Conservation (phyloP, 768 basidiomycete genomes). For the Amanita thiersii region DNA sequence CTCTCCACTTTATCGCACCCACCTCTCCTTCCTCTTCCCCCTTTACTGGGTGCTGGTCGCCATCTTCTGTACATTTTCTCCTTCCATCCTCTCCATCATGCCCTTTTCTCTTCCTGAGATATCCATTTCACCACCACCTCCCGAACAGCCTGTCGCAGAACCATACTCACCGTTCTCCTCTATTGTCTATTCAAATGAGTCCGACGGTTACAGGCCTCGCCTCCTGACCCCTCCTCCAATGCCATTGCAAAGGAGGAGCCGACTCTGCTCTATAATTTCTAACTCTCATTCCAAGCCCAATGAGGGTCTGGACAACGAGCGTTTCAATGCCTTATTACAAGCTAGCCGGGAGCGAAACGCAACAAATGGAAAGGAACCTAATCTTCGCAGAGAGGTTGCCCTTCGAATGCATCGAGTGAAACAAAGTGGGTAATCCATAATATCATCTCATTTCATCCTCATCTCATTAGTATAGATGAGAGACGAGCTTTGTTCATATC, state of each 20-base stretch:
- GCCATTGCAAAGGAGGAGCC: constrained; percentile 28
- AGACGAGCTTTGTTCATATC: constrained; percentile 70
- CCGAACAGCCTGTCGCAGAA: constrained; percentile 40
- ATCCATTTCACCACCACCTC: constrained; percentile 59
- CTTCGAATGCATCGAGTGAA: constrained; percentile 65
- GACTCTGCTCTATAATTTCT: constrained; percentile 44
- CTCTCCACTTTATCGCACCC: constrained; percentile 24
- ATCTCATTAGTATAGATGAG: constrained; percentile 43
- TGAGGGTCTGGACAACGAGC: constrained; percentile 51
- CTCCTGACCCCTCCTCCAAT: constrained; percentile 52
- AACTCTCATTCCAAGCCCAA: constrained; percentile 10
- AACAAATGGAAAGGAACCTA: constrained; percentile 31
- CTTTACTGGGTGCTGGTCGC: constrained; percentile 46
- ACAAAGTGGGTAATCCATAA: constrained; percentile 44
- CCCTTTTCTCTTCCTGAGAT: constrained; percentile 50
- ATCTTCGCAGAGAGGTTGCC: constrained; percentile 70
- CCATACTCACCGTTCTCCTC: constrained; percentile 58
- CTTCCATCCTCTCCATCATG: constrained; percentile 27
- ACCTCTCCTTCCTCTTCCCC: constrained; percentile 22
- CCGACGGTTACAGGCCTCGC: constrained; percentile 48
- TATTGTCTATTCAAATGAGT: constrained; percentile 23
- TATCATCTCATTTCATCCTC: constrained; percentile 1
- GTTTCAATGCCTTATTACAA: constrained; percentile 57
- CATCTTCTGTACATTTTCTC: constrained; percentile 19
- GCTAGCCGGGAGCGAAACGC: constrained; percentile 51